Percentiles rank a stretch among this genome's conserved stretches.
Evolutionary conservation across 371 early-diverging fungal species (phyloP).

Genomic region (Mortierella sp.): DNA sequence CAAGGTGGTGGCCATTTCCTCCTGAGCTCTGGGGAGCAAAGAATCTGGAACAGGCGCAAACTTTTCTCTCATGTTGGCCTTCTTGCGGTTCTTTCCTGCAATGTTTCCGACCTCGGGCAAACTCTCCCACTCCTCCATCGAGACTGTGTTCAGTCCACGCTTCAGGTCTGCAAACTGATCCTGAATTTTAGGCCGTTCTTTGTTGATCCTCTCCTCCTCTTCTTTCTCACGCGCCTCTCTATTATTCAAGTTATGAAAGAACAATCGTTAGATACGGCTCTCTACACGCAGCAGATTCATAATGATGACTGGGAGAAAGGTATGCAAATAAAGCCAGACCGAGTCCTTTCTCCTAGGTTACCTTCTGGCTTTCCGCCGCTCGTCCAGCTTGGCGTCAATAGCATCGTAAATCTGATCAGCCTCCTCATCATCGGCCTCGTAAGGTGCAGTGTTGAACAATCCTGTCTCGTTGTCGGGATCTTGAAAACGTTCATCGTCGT

Average conservation of each 20-base stretch:
- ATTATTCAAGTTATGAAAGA: background rate
- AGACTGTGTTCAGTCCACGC: conserved; percentile 81
- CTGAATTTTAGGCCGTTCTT: conserved; percentile 80
- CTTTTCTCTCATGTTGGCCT: conserved; percentile 68
- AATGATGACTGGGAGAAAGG: background rate
- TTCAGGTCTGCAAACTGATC: conserved; percentile 95
- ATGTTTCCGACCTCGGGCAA: conserved; percentile 96
- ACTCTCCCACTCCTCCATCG: conserved; percentile 91
- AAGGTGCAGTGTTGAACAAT: conserved; percentile 88
- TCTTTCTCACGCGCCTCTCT: conserved; percentile 75
- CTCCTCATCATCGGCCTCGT: conserved; percentile 97
- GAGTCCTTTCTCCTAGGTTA: background rate
- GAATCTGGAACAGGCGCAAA: conserved; percentile 92
- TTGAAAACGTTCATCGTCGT: conserved; percentile 81
- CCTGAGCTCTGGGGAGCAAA: conserved; percentile 76
- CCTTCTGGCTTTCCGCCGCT: conserved; percentile 83
- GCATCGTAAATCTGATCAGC: conserved; percentile 95
- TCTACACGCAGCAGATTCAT: background rate
- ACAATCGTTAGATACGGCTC: background rate
- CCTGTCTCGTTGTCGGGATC: conserved; percentile 97
- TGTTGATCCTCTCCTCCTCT: conserved; percentile 64
- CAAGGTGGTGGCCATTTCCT: conserved; percentile 70
- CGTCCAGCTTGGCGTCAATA: conserved; percentile 93
- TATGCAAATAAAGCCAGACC: background rate
- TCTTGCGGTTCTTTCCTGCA: conserved; percentile 83